Evolutionary conservation across 208 protist genomes (phyloP).

Genomic region (Strigomonas oncopelti): DNA sequence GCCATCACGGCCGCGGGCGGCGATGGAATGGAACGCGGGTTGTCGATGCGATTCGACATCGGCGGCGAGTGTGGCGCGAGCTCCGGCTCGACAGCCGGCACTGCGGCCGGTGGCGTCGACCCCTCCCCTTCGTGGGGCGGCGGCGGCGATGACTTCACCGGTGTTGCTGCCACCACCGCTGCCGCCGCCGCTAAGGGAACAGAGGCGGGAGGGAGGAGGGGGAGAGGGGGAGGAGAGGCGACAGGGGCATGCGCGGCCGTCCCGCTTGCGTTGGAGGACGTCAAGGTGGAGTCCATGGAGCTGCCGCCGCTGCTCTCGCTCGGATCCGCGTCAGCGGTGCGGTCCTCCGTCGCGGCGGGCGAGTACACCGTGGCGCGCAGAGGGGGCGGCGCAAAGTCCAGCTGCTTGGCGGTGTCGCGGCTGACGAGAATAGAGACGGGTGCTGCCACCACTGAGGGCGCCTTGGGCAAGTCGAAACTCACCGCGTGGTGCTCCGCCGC

Average conservation of each 20-base stretch:
- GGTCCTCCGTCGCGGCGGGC: slow-evolving; percentile 12
- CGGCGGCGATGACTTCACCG: background rate
- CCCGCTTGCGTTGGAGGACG: background rate
- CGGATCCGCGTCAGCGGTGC: slow-evolving; percentile 5
- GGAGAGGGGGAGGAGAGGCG: slow-evolving; percentile 7
- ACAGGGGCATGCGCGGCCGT: no score
- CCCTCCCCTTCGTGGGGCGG: background rate
- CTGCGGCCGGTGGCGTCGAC: background rate
- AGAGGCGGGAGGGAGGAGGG: no score
- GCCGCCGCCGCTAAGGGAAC: background rate
- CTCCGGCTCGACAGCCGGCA: background rate
- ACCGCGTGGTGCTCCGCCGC: background rate
- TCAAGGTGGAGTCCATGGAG: background rate
- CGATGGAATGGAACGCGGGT: no score
- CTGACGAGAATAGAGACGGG: slow-evolving; percentile 33
- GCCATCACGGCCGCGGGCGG: no score
- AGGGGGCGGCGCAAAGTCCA: slow-evolving; percentile 6
- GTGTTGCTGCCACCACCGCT: background rate
- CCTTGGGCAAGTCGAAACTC: slow-evolving; percentile 10
- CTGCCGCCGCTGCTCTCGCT: slow-evolving; percentile 4
- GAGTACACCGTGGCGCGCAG: slow-evolving; percentile 28
- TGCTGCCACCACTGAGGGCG: slow-evolving; percentile 17
- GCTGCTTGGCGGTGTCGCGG: slow-evolving; percentile 4
- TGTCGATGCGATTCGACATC: no score
- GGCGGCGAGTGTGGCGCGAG: no score